Base-by-base conservation (phyloP, 2,329 filamentous ascomycete species). In the Alternaria viburni region DNA sequence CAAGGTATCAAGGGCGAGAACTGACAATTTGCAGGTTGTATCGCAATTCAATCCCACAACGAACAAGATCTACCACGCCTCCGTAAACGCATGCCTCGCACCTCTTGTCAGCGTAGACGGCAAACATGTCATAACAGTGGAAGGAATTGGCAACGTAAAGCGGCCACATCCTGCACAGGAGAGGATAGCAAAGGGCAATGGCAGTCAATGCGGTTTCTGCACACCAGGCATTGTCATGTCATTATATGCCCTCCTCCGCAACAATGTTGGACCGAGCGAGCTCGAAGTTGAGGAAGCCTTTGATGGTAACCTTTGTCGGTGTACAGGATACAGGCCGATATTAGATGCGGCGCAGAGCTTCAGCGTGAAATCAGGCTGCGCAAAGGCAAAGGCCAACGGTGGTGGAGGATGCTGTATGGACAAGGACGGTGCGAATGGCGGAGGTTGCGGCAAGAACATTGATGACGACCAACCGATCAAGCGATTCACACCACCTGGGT, bases 171-270 rank as follows among this genome's bases (percentile, higher is more conserved):
- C 95, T 2, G 85, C 91, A 4, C 96, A 98, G 78, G 93, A 98
- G 82, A 88, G 96, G 51, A 91, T 99, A 72, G 95, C 96, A 17
- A 92, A 92, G 80, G 88, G 91, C 30, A 96, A 97, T 82, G 96
- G 96, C 52, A 97, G 93, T 71, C 95, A 99, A 79, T 99, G 90
- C 79, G 90, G 94, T 1, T 99, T 99, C 81, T 99, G 96, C 76
- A 98, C 96, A 0, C 96, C 96, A 5, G 96, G 96, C 3, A 98
- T 99, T 74, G 94, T 98, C 66, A 98, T 98, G 89, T 97, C 94
- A 78, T 81, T 98, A 59, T 99, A 99, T 80, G 96, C 96, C 6
- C 85, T 98, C 47, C 85, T 99, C 30, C 88, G 96, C 63, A 98
- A 98, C 75, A 91, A 94, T 69, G 85, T 89, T 5, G 85, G 86